A percentile compares a stretch with the other conserved stretches of the same genome.
Evolutionary conservation across 257 asterid genomes (phyloP).

Genomic region (Salvia splendens): DNA sequence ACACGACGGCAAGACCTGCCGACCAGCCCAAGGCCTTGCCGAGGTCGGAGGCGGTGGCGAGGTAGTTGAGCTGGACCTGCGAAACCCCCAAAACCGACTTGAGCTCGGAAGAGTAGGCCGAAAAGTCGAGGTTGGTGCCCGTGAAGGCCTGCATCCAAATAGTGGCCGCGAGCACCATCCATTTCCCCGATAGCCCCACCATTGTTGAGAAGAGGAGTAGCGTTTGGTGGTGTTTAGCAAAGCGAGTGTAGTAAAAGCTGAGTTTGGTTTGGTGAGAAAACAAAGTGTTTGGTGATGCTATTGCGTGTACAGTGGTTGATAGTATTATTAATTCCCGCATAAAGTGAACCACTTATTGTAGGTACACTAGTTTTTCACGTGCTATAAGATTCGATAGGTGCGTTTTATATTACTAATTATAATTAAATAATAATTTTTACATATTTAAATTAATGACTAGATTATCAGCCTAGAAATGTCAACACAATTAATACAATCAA

Average conservation of each 20-base stretch:
- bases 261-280: neutral
- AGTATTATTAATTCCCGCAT: no score
- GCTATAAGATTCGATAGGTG: no score
- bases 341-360: no score
- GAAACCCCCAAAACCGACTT: conserved; percentile 70
- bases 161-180: conserved; percentile 77
- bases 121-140: conserved; percentile 56
- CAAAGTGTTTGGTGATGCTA: neutral
- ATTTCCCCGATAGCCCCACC: conserved; percentile 61
- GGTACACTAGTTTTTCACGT: no score
- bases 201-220: neutral
- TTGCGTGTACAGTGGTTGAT: no score
- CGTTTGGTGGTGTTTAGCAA: no score
- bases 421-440: no score
- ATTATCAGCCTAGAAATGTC: no score
- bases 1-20: conserved; percentile 72
- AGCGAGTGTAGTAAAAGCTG: neutral
- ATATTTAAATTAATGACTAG: no score
- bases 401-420: no score
- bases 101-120: conserved; percentile 81
- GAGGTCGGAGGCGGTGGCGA: conserved; percentile 89
- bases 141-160: conserved; percentile 94
- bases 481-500: no score
- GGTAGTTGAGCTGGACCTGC: conserved; percentile 80
- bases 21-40: conserved; percentile 92